Base-by-base conservation (phyloP, 495 filamentous ascomycete genomes). In the Neurospora sp. region DNA sequence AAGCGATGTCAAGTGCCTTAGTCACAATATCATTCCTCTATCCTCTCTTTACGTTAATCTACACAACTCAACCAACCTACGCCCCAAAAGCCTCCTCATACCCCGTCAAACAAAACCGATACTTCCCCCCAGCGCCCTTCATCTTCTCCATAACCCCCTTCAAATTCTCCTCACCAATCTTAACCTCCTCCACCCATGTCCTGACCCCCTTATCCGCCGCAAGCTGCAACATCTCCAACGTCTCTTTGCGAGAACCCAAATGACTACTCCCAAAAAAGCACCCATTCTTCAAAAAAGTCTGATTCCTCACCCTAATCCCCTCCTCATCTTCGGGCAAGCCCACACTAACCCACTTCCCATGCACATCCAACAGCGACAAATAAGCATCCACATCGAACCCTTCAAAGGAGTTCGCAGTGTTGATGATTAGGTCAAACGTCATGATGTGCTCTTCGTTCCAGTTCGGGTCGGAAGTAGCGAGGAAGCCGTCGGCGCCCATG, bases 301-400 rank as follows among this genome's bases (percentile, higher is more conserved):
- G 92, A 44, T 91, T 91, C 83, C 89, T 90, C 73, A 97, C 87
- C 71, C 86, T 82, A 59, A 92, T 89, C 2, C 93, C 86, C n/a
- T 90, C 88, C n/a, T 90, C 88, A 46, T 91, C 89, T 78, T 97
- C 93, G 3, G 94, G 94, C 74, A 97, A 82, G 1, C 94, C 94
- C 48, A 96, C 92, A 71, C 89, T 91, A 73, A 97, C 87, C 88
- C 93, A 95, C 73, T 85, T 87, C 72, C 92, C 93, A 81, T 94
- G 93, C 72, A 97, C 89, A 80, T 94, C 92, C 76, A 98, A 87
- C 74, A 93, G 88, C 69, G 86, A 88, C 74, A 96, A 84, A 79
- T 97, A 97, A 11, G 89, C 87, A 69, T 84, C 79, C 38, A 97
- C 74, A 74, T 88, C 86, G 77, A 88, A 88, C 23, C 83, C 84